These are phyloP conservation scores for Exophiala calicioides DNA, from an alignment of 2,329 filamentous ascomycete species.

Conservation along the genomic window DNA sequence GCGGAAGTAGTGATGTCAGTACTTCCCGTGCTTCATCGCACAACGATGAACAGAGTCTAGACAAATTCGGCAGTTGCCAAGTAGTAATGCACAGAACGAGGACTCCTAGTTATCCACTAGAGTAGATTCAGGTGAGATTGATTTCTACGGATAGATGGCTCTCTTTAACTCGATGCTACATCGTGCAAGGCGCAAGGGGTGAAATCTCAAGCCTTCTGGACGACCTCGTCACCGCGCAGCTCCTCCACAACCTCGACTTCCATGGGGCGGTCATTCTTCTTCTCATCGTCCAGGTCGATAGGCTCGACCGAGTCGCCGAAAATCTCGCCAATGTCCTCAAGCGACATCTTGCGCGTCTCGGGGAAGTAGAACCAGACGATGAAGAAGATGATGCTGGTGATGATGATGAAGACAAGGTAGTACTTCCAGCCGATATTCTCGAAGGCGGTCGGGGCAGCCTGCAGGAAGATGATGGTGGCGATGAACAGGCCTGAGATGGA, in stretches of 20 bases:
- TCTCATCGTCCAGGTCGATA: conserved; percentile 1
- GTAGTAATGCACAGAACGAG: too few species aligned
- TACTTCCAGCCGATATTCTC: conserved; percentile 37
- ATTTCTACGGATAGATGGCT: too few species aligned
- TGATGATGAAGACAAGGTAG: conserved; percentile 33
- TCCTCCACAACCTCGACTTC: conserved; percentile 1
- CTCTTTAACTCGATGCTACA: too few species aligned
- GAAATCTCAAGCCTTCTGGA: too few species aligned
- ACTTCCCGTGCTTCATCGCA: too few species aligned
- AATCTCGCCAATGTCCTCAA: conserved; percentile 72
- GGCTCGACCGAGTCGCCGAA: conserved; percentile 43
- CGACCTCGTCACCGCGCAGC: too few species aligned
- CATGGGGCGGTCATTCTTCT: not conserved
- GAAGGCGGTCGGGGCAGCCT: conserved; percentile 31
- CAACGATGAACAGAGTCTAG: too few species aligned
- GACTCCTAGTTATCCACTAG: too few species aligned
- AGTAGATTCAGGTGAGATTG: too few species aligned
- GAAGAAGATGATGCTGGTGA: conserved; percentile 60
- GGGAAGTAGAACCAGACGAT: conserved; percentile 69
- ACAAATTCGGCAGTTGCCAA: too few species aligned
- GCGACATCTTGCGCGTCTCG: conserved; percentile 68
- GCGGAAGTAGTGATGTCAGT: too few species aligned
- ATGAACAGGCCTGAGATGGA: conserved; percentile 20
- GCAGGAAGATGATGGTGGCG: conserved; percentile 19
- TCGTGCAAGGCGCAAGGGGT: too few species aligned